Evolutionary conservation across 805 yeast species (phyloP), one percentile per base, ranked within the genome.

Genomic region (Saccharomycopsis sp.): DNA sequence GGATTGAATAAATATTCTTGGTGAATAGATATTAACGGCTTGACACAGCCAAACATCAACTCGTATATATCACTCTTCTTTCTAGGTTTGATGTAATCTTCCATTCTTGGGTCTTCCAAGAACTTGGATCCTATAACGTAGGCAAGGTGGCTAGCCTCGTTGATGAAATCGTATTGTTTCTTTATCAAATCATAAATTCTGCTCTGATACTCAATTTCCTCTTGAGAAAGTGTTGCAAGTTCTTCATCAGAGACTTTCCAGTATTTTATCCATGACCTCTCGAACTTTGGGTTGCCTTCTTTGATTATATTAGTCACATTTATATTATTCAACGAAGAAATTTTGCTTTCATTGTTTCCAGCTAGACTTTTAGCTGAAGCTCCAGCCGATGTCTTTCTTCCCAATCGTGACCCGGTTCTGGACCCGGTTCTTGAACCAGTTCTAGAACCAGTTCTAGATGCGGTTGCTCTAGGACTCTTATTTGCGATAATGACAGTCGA

Each of bases 171-270:
- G 15, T 55, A 46, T 50, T 60, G 61, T 24, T 57, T 57, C 18
- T 50, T 51, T 20, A 60, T 55, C 52, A 60, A 52, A 37, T 60
- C 63, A 50, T 52, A 60, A 3, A 55, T 55, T 50, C 61, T 48
- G 34, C 61, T 57, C 41, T 60, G 63, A n/a, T 51, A 29, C 24
- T 50, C 58, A 23, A 57, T 47, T 14, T 47, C 57, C 5, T 52
- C 16, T 14, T 40, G 46, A 20, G 58, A 54, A 2, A 57, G 14
- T 7, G 40, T 16, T 1, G 34, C 40, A 5, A 54, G 18, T 40
- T 55, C 61, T 2, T 29, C 21, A 1, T 51, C 55, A 15, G 50
- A 37, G 3, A 60, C 50, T 7, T 44, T 34, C 63, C 63, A 60
- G 8, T 60, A 53, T 14, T 48, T 21, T 9, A 52, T 46, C 63